Evolutionary conservation across 164 flowering plant species (phyloP).

Genomic region (Chloranthus sessilifolius): DNA sequence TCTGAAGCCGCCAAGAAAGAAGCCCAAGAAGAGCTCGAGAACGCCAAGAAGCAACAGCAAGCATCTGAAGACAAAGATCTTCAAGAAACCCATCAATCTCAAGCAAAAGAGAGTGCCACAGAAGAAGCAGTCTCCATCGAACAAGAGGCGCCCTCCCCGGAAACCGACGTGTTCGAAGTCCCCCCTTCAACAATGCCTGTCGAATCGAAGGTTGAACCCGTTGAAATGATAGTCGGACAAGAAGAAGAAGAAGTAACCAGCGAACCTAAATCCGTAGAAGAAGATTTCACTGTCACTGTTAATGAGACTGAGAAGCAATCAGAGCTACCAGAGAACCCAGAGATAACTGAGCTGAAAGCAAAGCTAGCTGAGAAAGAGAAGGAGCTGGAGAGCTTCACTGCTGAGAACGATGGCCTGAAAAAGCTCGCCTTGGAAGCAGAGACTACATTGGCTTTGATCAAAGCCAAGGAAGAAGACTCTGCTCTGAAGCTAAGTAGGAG

Average conservation of each 20-base stretch:
- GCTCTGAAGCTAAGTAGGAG: slow-evolving; percentile 26
- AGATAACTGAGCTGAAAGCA: slow-evolving; percentile 38
- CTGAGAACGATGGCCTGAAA: slow-evolving; percentile 46
- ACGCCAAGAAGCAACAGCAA: slow-evolving; percentile 22
- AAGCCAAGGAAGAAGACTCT: slow-evolving; percentile 37
- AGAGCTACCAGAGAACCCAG: slow-evolving; percentile 23
- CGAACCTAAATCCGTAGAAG: slow-evolving; percentile 20
- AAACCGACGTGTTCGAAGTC: slow-evolving; percentile 79
- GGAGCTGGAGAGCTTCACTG: slow-evolving; percentile 29
- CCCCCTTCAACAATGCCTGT: slow-evolving; percentile 25
- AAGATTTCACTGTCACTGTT: slow-evolving; percentile 17
- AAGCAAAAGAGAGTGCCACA: slow-evolving; percentile 3
- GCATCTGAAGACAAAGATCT: slow-evolving; percentile 14
- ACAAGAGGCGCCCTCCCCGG: slow-evolving; percentile 28
- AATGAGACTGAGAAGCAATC: slow-evolving; percentile 27
- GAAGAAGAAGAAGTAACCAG: slow-evolving; percentile 26
- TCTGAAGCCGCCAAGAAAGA: slow-evolving; percentile 73
- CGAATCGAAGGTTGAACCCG: slow-evolving; percentile 20
- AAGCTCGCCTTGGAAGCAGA: slow-evolving; percentile 34
- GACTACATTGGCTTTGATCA: slow-evolving; percentile 25
- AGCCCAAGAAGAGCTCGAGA: slow-evolving; percentile 56
- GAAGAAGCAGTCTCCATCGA: slow-evolving; percentile 14
- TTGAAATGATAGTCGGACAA: slow-evolving; percentile 11
- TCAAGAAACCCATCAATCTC: slow-evolving; percentile 18
- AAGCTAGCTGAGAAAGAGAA: slow-evolving; percentile 44